Base-by-base conservation (phyloP, 106 monocot genomes). In the Xerophyta viscosa region DNA sequence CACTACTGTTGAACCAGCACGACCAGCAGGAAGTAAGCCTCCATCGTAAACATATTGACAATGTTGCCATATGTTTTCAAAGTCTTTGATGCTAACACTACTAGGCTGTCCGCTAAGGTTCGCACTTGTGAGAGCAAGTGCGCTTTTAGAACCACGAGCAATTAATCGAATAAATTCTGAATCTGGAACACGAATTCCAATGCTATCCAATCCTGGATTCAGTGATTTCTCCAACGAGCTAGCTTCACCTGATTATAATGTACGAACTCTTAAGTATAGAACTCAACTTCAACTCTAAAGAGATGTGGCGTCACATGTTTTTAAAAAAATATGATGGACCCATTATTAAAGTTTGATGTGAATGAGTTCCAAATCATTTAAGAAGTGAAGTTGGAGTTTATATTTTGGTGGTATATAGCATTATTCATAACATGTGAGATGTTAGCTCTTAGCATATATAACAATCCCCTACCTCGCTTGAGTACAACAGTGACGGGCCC, bases 121-220 rank as follows among this genome's bases (percentile, higher is more conserved):
- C 63, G 96, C 96, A 29, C 89, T 98, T 48, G 96, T 98, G 28
- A 98, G 86, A 63, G 96, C 96, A 62, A 98, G 44, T 21, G 89
- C 89, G 53, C 82, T 82, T 82, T 64, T 63, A 65, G 78, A 79
- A 36, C 82, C 74, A 31, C 74, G 79, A 28, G 82, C 76, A 66
- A 98, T 70, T 0, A 71, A 31, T 48, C 82, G 53, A 44, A 98
- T 90, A 24, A 98, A 98, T 20, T 72, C 57, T 14, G 52, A 74
- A 37, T 98, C 89, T 21, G 96, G 98, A 8, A 98, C 79, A 31
- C 98, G 78, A 37, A 98, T 73, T 26, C 89, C 98, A 46, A 98
- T 98, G 68, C 76, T 86, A 17, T 86, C 82, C 46, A 86, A 61
- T 20, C 79, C 89, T 13, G 85, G 98, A 55, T 98, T 98, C 27